Evolutionary conservation across 257 asterid genomes (phyloP).

Genomic region (Sherardia arvensis): DNA sequence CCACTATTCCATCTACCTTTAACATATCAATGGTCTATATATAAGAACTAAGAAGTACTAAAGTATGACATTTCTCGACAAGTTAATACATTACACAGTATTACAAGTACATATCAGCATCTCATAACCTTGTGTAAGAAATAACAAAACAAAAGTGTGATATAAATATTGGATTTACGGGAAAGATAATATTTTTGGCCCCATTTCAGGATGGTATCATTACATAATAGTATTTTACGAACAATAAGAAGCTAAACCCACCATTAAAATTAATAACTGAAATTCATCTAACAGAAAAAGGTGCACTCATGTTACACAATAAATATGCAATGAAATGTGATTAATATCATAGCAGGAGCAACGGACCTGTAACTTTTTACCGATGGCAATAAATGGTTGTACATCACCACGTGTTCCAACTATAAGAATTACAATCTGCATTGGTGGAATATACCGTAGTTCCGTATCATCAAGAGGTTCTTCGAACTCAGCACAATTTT

Average conservation of each 20-base stretch:
- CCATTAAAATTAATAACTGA: neutral
- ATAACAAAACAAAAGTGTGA: neutral
- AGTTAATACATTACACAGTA: neutral
- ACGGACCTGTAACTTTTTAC: constrained; percentile 67
- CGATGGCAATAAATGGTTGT: constrained; percentile 95
- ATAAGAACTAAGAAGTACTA: too few relatives aligned
- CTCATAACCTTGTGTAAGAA: neutral
- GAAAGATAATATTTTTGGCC: neutral
- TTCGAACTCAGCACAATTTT: constrained; percentile 33
- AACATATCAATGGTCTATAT: neutral
- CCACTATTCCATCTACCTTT: neutral
- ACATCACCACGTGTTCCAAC: constrained; percentile 99
- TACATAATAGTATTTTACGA: neutral
- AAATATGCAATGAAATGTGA: neutral
- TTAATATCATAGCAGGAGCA: neutral
- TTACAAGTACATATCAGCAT: too few relatives aligned
- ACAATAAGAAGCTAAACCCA: neutral
- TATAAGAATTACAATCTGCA: constrained; percentile 87
- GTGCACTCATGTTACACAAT: neutral
- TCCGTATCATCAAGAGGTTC: constrained; percentile 59
- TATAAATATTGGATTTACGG: neutral
- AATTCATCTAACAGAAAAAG: neutral
- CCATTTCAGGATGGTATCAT: neutral
- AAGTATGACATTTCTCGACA: too few relatives aligned
- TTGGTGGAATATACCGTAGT: constrained; percentile 60